Conservation (phyloP, 805 yeast species). For the Jamesozyma spencerorum region DNA sequence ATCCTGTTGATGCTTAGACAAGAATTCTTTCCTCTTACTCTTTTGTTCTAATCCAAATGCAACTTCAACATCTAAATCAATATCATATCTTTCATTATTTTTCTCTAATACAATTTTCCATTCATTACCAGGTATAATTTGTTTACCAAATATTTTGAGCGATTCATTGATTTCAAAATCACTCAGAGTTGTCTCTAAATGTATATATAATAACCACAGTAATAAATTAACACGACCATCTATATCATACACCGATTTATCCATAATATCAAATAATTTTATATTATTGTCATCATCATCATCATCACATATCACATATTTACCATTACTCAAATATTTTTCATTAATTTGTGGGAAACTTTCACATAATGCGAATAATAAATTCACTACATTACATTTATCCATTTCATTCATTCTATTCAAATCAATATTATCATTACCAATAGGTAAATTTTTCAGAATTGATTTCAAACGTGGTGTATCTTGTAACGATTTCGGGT, state of each 20-base stretch:
- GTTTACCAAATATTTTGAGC: conserved; percentile 14
- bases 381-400: conserved; percentile 58
- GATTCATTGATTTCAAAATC: conserved; percentile 36
- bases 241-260: conserved; percentile 53
- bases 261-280: conserved; percentile 65
- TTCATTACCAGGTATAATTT: neutral
- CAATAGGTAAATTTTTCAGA: conserved; percentile 41
- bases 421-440: conserved; percentile 21
- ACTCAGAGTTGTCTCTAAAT: conserved; percentile 61
- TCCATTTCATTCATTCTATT: conserved; percentile 44
- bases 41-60: conserved; percentile 23
- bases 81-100: conserved; percentile 16
- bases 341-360: conserved; percentile 44
- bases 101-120: conserved; percentile 8
- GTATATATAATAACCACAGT: conserved; percentile 76
- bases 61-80: conserved; percentile 23
- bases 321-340: conserved; percentile 17
- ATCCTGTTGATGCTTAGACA: conserved; percentile 9
- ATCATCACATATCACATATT: conserved; percentile 15
- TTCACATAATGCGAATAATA: conserved; percentile 66
- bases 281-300: conserved; percentile 23
- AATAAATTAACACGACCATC: conserved; percentile 60
- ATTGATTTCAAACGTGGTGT: conserved; percentile 90
- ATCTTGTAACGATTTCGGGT: conserved; percentile 77
- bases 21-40: conserved; percentile 20